Base-by-base conservation (phyloP, 2,329 filamentous ascomycete species). In the Sclerotinia spermophila region DNA sequence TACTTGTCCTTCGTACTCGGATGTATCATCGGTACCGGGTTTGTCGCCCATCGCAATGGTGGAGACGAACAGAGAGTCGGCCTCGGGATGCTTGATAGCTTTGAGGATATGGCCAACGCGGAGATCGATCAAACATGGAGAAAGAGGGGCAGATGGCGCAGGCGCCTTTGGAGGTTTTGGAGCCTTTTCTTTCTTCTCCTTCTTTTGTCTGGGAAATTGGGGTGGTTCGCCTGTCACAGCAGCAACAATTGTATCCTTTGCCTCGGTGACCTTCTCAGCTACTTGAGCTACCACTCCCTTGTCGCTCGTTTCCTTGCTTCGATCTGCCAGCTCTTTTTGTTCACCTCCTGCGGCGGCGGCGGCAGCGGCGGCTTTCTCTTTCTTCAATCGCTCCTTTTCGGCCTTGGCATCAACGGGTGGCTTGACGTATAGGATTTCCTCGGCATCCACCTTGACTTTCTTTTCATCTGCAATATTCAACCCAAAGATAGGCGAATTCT, bases 41-140 rank as follows among this genome's bases (percentile, higher is more conserved):
- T 91, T 86, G 82, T 99, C 96, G 74, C 96, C 96, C 84, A 95
- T 94, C 74, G 94, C 93, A 79, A 99, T 97, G 68, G 94, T 98
- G 73, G 92, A 96, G 72, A 99, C 96, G 82, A 90, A 99, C 67
- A 99, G 88, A 19, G 92, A 96, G 84, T 99, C 96, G 75, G 96
- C 96, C 78, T 99, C 96, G 68, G 96, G 96, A 84, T 99, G 96
- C 81, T 94, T 92, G 82, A 96, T 87, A 67, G 94, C 94, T 83
- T 97, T 97, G 79, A 99, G 90, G 77, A 99, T 97, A 84, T 98
- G 96, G 72, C 96, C 96, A 72, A 99, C 95, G 74, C 96, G 91
- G 67, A 99, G 90, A 81, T 99, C 96, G 80, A 99, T 97, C 72
- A 97, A 87, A 71, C 87, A 86, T 3, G 96, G 96, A 1, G 93